Percentiles rank a stretch among this genome's conserved stretches.
Evolutionary conservation across 2,329 filamentous ascomycete genomes (phyloP).

Genomic region (Claviceps spartinae): DNA sequence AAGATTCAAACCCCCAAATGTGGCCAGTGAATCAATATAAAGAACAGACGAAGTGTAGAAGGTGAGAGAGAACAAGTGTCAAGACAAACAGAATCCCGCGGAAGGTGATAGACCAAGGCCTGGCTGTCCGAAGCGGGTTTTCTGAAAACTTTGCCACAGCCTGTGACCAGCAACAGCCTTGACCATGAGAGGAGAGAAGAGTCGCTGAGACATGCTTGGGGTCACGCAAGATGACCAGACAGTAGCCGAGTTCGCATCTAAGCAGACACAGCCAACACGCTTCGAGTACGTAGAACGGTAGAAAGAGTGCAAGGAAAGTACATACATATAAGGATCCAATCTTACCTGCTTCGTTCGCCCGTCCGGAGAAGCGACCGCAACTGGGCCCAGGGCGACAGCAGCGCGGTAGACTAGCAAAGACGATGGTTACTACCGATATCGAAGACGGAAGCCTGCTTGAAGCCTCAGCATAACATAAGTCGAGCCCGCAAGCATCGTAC

Average conservation of each 20-base stretch:
- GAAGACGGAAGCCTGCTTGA: neutral
- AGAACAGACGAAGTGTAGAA: too few species aligned
- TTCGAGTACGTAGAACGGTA: neutral
- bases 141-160: too few species aligned
- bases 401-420: neutral
- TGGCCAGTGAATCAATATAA: too few species aligned
- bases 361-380: neutral
- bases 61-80: too few species aligned
- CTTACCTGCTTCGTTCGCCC: neutral
- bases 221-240: neutral
- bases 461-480: neutral
- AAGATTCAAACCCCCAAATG: neutral
- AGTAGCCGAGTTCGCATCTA: neutral
- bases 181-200: too few species aligned
- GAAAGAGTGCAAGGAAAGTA: neutral
- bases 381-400: neutral
- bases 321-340: neutral
- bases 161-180: too few species aligned
- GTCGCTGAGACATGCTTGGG: too few species aligned
- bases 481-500: neutral
- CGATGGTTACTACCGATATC: neutral
- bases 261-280: too few species aligned
- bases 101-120: too few species aligned
- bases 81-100: too few species aligned
- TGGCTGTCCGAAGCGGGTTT: too few species aligned